A percentile compares a stretch with the other conserved stretches of the same genome.
Evolutionary conservation across 352 stramenopile species (phyloP).

Genomic region (Globisporangium camurandrum): DNA sequence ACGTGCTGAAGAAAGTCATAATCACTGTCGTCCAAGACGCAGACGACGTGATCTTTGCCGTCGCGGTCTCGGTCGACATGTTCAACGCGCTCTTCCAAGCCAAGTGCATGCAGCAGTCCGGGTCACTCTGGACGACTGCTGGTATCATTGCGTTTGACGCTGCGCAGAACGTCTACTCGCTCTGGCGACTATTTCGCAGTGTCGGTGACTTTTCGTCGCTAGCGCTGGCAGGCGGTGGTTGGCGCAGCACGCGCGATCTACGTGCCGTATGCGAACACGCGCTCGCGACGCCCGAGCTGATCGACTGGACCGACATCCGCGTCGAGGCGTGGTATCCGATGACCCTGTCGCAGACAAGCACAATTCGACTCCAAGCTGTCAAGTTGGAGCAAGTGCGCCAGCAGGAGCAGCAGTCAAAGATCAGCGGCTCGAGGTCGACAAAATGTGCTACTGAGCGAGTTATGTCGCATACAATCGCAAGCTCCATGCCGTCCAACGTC

Average conservation of each 20-base stretch:
- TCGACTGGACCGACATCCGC: neutral
- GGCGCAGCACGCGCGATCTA: neutral
- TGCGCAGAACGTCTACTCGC: slow-evolving; percentile 3
- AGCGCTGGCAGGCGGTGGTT: neutral
- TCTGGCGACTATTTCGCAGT: neutral
- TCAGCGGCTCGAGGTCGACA: neutral
- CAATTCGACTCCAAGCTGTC: neutral
- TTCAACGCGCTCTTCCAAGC: slow-evolving; percentile 13
- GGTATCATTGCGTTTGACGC: slow-evolving; percentile 7
- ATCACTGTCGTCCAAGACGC: slow-evolving; percentile 1
- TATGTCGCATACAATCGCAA: too few relatives aligned
- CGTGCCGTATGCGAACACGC: neutral
- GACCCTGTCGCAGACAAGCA: neutral
- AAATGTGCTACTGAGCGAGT: too few relatives aligned
- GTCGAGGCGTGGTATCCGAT: slow-evolving; percentile 3
- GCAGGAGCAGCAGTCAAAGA: neutral
- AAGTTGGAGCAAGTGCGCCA: slow-evolving; percentile 3
- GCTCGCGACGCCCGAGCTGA: neutral
- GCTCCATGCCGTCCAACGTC: neutral
- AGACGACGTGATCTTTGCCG: neutral
- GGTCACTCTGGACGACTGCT: slow-evolving; percentile 13
- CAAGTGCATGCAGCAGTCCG: slow-evolving; percentile 16
- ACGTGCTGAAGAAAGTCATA: slow-evolving; percentile 4
- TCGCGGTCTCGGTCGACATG: slow-evolving; percentile 3
- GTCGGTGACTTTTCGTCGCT: neutral